Conservation (phyloP, 2,329 filamentous ascomycete genomes). For the Lasiodiplodia citricola region DNA sequence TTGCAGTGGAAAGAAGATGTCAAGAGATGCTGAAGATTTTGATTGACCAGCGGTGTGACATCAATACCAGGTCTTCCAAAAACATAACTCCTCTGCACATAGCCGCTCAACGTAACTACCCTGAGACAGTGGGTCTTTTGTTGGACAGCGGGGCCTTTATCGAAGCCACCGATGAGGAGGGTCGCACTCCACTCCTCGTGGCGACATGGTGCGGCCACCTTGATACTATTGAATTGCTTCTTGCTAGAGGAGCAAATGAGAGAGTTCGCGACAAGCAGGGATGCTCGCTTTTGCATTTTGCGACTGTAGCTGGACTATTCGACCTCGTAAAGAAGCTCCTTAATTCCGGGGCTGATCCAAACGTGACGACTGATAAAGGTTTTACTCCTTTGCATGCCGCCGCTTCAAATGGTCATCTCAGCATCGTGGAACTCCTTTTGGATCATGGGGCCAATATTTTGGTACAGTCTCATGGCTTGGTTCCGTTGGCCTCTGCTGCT, state of each 20-base stretch:
- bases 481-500: neutral
- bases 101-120: too few species aligned
- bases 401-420: neutral
- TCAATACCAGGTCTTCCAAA: neutral
- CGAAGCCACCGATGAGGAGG: neutral
- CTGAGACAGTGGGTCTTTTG: neutral
- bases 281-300: neutral
- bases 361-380: neutral
- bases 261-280: neutral
- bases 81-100: neutral
- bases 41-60: neutral
- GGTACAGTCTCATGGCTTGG: neutral
- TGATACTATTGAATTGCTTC: neutral
- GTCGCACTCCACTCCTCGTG: neutral
- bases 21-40: neutral
- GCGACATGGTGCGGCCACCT: neutral
- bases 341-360: neutral
- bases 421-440: neutral
- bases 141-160: neutral
- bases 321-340: neutral
- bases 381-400: neutral
- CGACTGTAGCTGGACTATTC: neutral
- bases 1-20: neutral
- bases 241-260: neutral
- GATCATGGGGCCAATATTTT: neutral